Evolutionary conservation across 148 eudicot species (phyloP), one percentile per base, ranked within the genome.

Genomic region (Rhododendron vialii): DNA sequence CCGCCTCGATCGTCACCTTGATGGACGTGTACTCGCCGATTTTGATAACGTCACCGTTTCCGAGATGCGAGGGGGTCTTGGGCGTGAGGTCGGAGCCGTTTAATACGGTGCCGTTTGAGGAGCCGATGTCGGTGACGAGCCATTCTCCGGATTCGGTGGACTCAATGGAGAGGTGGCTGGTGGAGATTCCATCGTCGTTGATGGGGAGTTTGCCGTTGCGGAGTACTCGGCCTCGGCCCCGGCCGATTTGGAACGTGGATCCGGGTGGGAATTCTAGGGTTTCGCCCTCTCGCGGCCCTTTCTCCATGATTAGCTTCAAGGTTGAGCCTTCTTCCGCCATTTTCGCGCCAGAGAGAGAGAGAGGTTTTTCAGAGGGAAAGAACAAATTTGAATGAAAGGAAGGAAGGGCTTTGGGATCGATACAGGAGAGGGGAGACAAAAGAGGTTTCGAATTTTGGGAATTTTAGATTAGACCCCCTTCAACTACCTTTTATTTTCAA

Each of bases 181-280:
- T 89, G 63, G 99, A 96, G 78, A 96, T 90, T 0, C 97, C 99
- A 1, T 89, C 74, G 84, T 96, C 99, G 89, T 95, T 96, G 88
- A 96, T 90, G 1, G 92, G 24, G 6, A 96, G 6, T 4, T 91
- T 92, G 90, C 94, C 95, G 82, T 98, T 98, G 0, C 90, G 89
- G 55, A 89, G 91, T 9, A 93, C 63, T 57, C 63, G 63, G 63
- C 63, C 63, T 4, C 63, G 63, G 63, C 63, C 59, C 18, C 99
- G 86, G 38, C 99, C 99, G 51, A 96, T 86, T 38, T 85, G 84
- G 84, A 96, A 65, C 0, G 84, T 20, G 11, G 93, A 77, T 41
- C 86, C 75, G 0, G 94, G 86, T 22, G 33, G 83, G 89, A 87
- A 96, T 22, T 87, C 93, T 26, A 87, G 92, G 86, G 91, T 86